Base-by-base conservation (phyloP, 2,329 filamentous ascomycete species). In the Orbilia oligospora region DNA sequence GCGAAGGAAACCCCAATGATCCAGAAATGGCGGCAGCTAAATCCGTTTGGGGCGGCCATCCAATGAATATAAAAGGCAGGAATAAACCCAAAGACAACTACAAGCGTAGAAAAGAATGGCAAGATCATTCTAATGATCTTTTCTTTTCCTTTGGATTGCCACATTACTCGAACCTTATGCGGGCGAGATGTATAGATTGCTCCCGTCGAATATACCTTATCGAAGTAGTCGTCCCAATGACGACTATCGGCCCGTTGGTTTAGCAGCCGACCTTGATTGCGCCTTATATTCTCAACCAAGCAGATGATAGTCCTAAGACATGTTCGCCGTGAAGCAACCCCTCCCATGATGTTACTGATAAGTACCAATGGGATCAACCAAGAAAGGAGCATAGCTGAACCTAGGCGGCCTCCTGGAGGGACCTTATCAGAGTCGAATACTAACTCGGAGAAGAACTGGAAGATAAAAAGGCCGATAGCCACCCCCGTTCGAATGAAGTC, bases 201-300 rank as follows among this genome's bases (percentile, higher is more conserved):
- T 2, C 55, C 55, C 6, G 55, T 24, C n/a, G 55, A 41, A 14
- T 38, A 44, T 9, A 61, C 1, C 14, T 6, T 41, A 27, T 44
- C 55, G 16, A 61, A 61, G 38, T 61, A 61, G 18, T 61, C 55
- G 18, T 61, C n/a, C 55, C 55, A 61, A 8, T 44, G 10, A n/a
- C 33, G 20, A 1, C 20, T 24, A 8, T 16, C 55, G 22, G 41
- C 18, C 2, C 4, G 14, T 61, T 38, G 33, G 16, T 22, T 8
- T 33, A 8, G 18, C 18, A 44, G 4, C 0, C n/a, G 30, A 44
- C 33, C 27, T 16, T 38, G 30, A 24, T 14, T 61, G 16, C 5
- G 55, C 1, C 27, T 20, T 22, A 27, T 22, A 22, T 41, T 61
- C 27, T 61, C 33, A 22, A 61, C 55, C 33, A 61, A 16, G 22